Percentiles rank a stretch among this genome's conserved stretches.
Evolutionary conservation across 2,329 filamentous ascomycete genomes (phyloP).

Genomic region (Ceratocystis colombiana): DNA sequence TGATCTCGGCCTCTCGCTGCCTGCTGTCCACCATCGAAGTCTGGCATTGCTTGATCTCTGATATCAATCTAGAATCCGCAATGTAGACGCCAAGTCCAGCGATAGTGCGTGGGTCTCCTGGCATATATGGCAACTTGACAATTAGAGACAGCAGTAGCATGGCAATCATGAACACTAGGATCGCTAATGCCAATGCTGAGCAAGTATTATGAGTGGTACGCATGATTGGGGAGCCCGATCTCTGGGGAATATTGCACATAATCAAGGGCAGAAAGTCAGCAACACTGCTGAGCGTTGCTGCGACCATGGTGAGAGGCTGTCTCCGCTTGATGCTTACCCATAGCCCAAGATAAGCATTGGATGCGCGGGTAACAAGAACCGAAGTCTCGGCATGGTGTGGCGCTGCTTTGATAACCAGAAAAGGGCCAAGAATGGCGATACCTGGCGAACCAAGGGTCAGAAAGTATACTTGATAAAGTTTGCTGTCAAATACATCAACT

Average conservation of each 20-base stretch:
- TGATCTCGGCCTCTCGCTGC: constrained; percentile 8
- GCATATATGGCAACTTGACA: constrained; percentile 22
- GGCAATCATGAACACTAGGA: constrained; percentile 22
- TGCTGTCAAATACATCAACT: background rate
- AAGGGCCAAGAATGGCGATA: constrained; percentile 28
- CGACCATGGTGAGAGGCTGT: constrained; percentile 12
- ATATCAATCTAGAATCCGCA: constrained; percentile 18
- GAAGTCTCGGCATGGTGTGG: constrained; percentile 20
- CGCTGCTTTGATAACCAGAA: constrained; percentile 26
- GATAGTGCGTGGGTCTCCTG: constrained; percentile 24
- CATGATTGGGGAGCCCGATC: constrained; percentile 16
- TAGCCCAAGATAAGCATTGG: constrained; percentile 22
- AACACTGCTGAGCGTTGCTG: constrained; percentile 11
- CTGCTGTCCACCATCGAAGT: constrained; percentile 18
- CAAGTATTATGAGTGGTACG: constrained; percentile 12
- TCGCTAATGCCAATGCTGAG: constrained; percentile 16
- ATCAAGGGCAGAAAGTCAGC: constrained; percentile 22
- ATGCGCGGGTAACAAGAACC: constrained; percentile 20
- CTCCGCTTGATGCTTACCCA: constrained; percentile 17
- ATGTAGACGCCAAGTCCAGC: constrained; percentile 22
- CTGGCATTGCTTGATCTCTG: constrained; percentile 15
- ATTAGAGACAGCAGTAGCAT: constrained; percentile 18
- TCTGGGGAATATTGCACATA: constrained; percentile 23
- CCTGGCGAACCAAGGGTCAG: constrained; percentile 1
- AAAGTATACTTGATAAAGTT: background rate